These are phyloP conservation scores for Gossypium trilobum DNA, from an alignment of 441 rosid genomes.

Conservation along the genomic window DNA sequence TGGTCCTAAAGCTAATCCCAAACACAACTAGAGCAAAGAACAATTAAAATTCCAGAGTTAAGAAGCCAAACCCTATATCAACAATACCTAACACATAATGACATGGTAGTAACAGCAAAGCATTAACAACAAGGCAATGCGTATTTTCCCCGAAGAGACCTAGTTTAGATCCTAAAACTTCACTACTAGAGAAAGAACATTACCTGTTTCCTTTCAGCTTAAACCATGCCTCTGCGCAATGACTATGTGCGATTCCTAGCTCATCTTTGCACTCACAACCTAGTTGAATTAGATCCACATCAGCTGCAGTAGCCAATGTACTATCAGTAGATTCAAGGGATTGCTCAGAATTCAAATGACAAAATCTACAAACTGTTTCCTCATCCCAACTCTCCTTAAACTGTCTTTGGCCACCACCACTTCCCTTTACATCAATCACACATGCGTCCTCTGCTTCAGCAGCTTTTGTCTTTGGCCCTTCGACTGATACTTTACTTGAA, in stretches of 20 bases:
- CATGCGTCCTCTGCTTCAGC: conserved; percentile 29
- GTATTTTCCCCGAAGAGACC: not conserved
- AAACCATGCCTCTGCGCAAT: conserved; percentile 90
- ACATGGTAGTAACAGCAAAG: not conserved
- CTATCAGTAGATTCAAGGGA: conserved; percentile 20
- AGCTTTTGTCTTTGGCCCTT: conserved; percentile 26
- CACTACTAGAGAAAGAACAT: not conserved
- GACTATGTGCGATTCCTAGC: conserved; percentile 64
- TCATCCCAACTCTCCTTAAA: conserved; percentile 31
- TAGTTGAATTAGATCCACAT: conserved; percentile 48
- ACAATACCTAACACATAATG: not conserved
- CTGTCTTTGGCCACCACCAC: conserved; percentile 20
- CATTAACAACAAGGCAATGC: not conserved
- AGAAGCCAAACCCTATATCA: not conserved
- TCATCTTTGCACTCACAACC: conserved; percentile 90
- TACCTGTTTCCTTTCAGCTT: conserved; percentile 88
- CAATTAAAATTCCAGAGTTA: not conserved
- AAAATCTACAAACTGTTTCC: conserved; percentile 69
- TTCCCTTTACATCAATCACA: conserved; percentile 35
- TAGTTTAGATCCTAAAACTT: not conserved
- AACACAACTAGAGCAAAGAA: not conserved
- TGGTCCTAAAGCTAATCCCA: not conserved
- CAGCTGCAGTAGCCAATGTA: conserved; percentile 14
- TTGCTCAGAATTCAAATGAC: conserved; percentile 63
- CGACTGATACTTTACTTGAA: conserved; percentile 21